Percentiles rank a stretch among this genome's conserved stretches.
phyloP scores from a whole-genome alignment of 306 rosid species.

The Gastrolobium villosum region DNA sequence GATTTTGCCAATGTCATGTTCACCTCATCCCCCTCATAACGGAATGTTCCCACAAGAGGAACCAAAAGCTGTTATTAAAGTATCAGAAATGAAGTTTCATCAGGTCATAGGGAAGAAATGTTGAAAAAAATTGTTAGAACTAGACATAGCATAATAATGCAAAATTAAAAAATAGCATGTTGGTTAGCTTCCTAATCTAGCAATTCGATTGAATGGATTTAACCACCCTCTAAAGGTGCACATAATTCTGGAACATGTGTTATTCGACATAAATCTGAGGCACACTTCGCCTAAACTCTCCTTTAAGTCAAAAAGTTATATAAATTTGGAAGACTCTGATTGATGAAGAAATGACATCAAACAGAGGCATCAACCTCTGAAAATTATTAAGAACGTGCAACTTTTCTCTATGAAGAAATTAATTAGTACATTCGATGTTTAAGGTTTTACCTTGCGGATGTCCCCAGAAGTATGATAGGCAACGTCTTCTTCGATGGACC shows the following conservation, averaged over 20 bases:
- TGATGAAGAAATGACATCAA: conserved; percentile 33
- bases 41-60: conserved; percentile 72
- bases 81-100: conserved; percentile 35
- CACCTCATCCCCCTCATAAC: conserved; percentile 91
- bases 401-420: conserved; percentile 21
- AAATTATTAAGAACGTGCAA: conserved; percentile 22
- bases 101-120: not conserved
- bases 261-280: not conserved
- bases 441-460: conserved; percentile 67
- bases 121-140: not conserved
- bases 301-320: conserved; percentile 6
- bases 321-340: not conserved
- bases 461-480: conserved; percentile 70
- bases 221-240: conserved; percentile 17
- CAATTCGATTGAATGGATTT: conserved; percentile 2
- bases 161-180: not conserved
- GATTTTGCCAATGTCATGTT: conserved; percentile 67
- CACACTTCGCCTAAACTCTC: conserved; percentile 15
- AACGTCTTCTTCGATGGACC: conserved; percentile 79
- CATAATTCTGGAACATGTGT: conserved; percentile 19
- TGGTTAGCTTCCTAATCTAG: conserved; percentile 7
- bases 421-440: not conserved
- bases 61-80: conserved; percentile 73
- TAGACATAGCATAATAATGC: conserved; percentile 7
- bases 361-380: conserved; percentile 12